These are phyloP conservation scores for Penicillium janthinellum DNA, from an alignment of 2,329 filamentous ascomycete genomes.

Conservation along the genomic window DNA sequence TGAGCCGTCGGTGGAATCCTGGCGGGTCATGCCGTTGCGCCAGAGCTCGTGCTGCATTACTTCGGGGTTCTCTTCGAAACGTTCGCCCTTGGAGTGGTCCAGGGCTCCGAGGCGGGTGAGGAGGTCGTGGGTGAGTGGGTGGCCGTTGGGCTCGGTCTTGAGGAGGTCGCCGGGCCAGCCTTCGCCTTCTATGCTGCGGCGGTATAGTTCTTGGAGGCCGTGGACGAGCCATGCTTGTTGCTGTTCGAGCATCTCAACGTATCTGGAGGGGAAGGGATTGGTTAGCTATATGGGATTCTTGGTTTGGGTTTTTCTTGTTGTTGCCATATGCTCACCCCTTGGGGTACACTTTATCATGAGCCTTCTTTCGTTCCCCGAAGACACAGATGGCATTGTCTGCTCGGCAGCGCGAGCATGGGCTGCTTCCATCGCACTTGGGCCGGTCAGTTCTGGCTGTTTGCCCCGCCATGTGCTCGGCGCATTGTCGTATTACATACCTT, in stretches of 20 bases:
- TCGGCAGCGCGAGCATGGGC: conserved; percentile 63
- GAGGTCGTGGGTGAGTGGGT: conserved; percentile 66
- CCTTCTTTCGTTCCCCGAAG: conserved; percentile 67
- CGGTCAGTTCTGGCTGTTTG: conserved; percentile 29
- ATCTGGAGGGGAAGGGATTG: conserved; percentile 42
- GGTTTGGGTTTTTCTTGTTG: neutral
- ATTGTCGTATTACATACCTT: conserved; percentile 51
- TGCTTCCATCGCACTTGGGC: conserved; percentile 60
- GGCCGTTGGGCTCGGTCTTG: conserved; percentile 54
- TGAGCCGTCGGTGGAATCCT: conserved; percentile 59
- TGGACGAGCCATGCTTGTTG: conserved; percentile 64
- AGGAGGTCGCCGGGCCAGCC: conserved; percentile 59
- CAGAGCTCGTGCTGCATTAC: conserved; percentile 59
- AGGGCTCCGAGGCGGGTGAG: conserved; percentile 61
- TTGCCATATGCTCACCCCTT: conserved; percentile 57
- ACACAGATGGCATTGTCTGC: conserved; percentile 66
- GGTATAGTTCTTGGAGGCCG: conserved; percentile 63
- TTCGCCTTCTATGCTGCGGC: conserved; percentile 53
- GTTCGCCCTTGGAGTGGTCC: conserved; percentile 54
- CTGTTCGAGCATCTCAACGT: conserved; percentile 68
- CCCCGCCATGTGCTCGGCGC: neutral
- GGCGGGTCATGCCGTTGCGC: conserved; percentile 54
- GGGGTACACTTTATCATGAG: conserved; percentile 68
- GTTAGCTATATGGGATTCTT: conserved; percentile 8
- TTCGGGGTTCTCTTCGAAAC: conserved; percentile 61